Base-by-base conservation (phyloP, 805 yeast genomes). In the Yarrowia osloensis region DNA sequence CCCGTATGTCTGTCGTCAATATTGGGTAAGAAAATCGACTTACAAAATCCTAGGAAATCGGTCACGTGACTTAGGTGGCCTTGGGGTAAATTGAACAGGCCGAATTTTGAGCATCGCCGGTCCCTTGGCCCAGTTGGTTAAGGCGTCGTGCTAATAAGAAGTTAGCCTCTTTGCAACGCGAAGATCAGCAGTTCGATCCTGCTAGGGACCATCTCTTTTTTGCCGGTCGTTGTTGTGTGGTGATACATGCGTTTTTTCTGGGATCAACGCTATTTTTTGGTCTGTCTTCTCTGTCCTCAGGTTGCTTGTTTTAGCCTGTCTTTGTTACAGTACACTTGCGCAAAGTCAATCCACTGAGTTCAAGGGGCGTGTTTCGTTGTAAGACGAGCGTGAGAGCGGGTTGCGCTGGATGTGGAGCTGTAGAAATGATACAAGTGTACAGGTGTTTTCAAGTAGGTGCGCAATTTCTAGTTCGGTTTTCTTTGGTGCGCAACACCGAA, bases 111-210 rank as follows among this genome's bases (percentile, higher is more conserved):
- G 37, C n/a, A 5, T 19, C 0, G 2, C 24, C 39, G 65, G 65
- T 59, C 65, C 65, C 65, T 59, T 59, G 65, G 65, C 65, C 65
- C 65, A 57, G 65, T 57, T 57, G 65, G 65, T 57, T 57, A 57
- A 57, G 65, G 65, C 65, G 65, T 61, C 66, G 66, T 61, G 66
- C 66, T 61, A 61, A 61, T 61, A 61, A 44, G 52, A 61, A 54
- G 28, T 57, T 57, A 57, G 63, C 63, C 63, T 57, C 63, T 57
- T 57, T 57, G 52, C 66, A 44, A 79, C 81, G 81, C 81, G 78
- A 78, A 79, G 82, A 79, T 79, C 82, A 79, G 81, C 82, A 77
- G 81, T 79, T 79, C 81, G 81, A 79, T 73, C 75, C 75, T 74
- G 75, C 74, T 74, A 73, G 75, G 73, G 75, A 73, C 75, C 75